Conservation (phyloP, 345 rosid genomes). For the Brassica napus region DNA sequence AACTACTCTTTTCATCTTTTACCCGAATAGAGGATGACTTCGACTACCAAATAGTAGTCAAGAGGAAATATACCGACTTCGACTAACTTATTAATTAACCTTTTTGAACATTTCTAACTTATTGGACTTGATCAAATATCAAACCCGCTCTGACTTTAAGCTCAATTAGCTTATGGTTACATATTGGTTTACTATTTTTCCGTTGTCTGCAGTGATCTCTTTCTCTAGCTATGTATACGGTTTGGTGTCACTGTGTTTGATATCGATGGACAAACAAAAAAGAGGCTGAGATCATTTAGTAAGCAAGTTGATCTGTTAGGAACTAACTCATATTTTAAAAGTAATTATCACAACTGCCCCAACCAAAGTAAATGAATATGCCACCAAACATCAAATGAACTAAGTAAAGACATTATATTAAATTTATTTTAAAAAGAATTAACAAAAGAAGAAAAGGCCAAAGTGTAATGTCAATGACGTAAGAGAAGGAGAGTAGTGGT, state of each 20-base stretch:
- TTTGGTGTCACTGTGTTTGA: background rate
- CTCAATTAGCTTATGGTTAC: background rate
- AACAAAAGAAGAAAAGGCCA: constrained; percentile 14
- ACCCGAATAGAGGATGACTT: background rate
- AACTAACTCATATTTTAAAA: background rate
- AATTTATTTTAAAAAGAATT: background rate
- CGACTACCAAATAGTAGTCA: constrained; percentile 9
- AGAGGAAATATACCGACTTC: background rate
- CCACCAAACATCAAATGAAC: constrained; percentile 29
- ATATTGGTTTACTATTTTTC: background rate
- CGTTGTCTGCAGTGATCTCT: background rate
- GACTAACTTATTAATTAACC: background rate
- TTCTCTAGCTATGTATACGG: background rate
- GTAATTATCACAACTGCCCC: constrained; percentile 32
- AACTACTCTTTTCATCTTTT: background rate
- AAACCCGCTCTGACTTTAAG: background rate
- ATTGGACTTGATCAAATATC: background rate
- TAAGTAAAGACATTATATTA: background rate
- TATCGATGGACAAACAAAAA: background rate
- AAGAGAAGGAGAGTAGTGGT: constrained; percentile 27
- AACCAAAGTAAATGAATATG: constrained; percentile 19
- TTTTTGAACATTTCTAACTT: background rate
- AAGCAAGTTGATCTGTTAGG: background rate
- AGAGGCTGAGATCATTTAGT: background rate
- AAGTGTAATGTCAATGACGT: constrained; percentile 12